Evolutionary conservation across 345 rosid genomes (phyloP), one percentile per base, ranked within the genome.

Genomic region (Populus euphratica): DNA sequence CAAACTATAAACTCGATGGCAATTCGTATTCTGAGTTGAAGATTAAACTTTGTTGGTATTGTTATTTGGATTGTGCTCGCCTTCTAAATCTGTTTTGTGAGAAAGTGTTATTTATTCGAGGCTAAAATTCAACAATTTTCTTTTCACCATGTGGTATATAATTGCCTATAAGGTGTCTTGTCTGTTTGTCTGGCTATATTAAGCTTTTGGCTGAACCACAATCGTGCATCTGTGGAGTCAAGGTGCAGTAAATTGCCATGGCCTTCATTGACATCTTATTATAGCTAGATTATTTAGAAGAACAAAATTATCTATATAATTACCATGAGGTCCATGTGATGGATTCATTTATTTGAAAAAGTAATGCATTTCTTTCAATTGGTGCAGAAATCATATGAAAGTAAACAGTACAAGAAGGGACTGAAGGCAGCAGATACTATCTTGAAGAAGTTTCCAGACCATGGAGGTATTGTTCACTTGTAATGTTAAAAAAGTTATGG

Each of bases 371-470:
- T 71, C 63, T 31, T 67, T 67, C 50, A 18, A 36, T 72, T 44
- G 29, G 79, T 81, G 89, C 90, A 96, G 99, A 96, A 94, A 94
- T 96, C 99, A 47, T 96, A 94, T 84, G 99, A 96, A 85, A 92
- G 94, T 36, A 96, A 96, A 75, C 98, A 94, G 85, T 96, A 96
- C 83, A 96, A 96, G 91, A 96, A 92, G 86, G 99, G 98, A 44
- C 78, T 96, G 82, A 96, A 92, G 90, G 96, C 99, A n/a, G 99
- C 99, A 41, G 99, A 96, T 89, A 81, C 97, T 68, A 96, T 96
- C 68, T 81, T 94, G 84, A 94, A 90, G 83, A 96, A 94, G 88
- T 94, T 92, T 91, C 99, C 99, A n/a, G 91, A 91, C 72, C 99
- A 96, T 94, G 99, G 99, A 73, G 99, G 99, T 96, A 86, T 78